phyloP scores from a whole-genome alignment of 2,329 filamentous ascomycete genomes.

The Stemphylium beticola region DNA sequence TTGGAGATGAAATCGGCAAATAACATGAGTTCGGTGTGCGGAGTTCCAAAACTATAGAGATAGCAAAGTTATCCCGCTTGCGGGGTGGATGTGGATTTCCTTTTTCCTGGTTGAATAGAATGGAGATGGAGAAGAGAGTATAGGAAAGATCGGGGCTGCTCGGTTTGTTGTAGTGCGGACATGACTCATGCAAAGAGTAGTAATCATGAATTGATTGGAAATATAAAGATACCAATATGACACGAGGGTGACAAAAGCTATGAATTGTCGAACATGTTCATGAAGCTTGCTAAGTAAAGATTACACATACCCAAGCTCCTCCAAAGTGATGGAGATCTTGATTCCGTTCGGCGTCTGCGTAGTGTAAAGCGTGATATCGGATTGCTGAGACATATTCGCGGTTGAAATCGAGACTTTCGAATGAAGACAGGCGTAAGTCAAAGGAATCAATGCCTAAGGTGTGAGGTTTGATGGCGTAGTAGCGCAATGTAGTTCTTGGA shows the following conservation, averaged over 20 bases:
- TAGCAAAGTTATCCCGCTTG: too few relatives aligned
- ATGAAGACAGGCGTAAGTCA: not conserved
- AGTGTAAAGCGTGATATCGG: conserved; percentile 82
- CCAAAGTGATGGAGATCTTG: conserved; percentile 85
- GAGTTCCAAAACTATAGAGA: too few relatives aligned
- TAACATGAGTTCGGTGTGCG: too few relatives aligned
- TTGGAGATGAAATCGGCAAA: too few relatives aligned
- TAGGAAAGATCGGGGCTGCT: too few relatives aligned
- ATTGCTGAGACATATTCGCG: conserved; percentile 39
- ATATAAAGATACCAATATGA: too few relatives aligned
- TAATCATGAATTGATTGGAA: too few relatives aligned
- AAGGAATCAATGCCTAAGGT: not conserved
- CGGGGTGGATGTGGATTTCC: too few relatives aligned
- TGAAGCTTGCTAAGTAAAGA: not conserved
- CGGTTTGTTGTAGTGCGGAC: too few relatives aligned
- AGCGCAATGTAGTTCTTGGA: not conserved
- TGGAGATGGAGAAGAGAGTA: too few relatives aligned
- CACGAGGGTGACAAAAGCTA: not conserved
- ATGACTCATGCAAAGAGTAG: too few relatives aligned
- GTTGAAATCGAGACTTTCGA: not conserved
- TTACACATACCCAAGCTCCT: conserved; percentile 70
- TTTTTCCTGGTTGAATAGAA: too few relatives aligned
- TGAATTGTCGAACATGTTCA: not conserved
- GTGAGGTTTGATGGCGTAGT: not conserved
- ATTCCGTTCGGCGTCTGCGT: conserved; percentile 85